A percentile compares a stretch with the other conserved stretches of the same genome.
Conservation (phyloP, 306 rosid species). For the Quercus gilva region DNA sequence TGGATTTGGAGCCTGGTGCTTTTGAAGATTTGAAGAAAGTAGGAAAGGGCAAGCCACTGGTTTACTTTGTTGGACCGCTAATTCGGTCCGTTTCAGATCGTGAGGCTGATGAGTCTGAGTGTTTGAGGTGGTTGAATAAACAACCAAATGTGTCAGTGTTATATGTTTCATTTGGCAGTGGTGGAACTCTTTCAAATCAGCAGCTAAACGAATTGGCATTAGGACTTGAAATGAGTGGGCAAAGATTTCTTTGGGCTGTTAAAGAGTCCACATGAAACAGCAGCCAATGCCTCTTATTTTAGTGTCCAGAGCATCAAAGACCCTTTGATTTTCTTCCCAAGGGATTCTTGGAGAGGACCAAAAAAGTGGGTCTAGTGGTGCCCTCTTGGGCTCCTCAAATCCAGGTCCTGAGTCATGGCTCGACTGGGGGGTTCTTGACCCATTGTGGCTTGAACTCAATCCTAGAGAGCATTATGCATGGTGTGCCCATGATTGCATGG, state of each 20-base stretch:
- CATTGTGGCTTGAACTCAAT: conserved; percentile 38
- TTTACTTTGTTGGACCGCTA: conserved; percentile 20
- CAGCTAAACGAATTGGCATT: conserved; percentile 21
- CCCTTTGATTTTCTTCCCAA: conserved; percentile 17
- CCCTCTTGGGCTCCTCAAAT: conserved; percentile 24
- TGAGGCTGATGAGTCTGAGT: neutral
- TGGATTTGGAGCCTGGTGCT: conserved; percentile 17
- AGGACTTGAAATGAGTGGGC: conserved; percentile 28
- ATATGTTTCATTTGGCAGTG: conserved; percentile 27
- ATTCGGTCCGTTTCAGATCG: neutral
- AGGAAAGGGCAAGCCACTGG: conserved; percentile 1
- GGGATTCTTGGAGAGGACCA: conserved; percentile 26
- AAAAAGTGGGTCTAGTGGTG: conserved; percentile 20
- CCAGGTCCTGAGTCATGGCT: neutral
- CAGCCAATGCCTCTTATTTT: conserved; percentile 13
- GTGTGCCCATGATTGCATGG: conserved; percentile 29
- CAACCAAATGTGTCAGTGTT: conserved; percentile 22
- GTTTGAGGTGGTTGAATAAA: conserved; percentile 24
- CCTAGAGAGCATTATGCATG: conserved; percentile 22
- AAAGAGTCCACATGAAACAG: conserved; percentile 21
- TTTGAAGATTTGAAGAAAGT: conserved; percentile 8
- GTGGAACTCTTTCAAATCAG: conserved; percentile 18
- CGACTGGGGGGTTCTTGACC: conserved; percentile 18
- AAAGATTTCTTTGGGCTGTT: conserved; percentile 30
- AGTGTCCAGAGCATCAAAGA: neutral